phyloP scores from a whole-genome alignment of 108 stramenopile genomes.

The Aurantiochytrium sp. region DNA sequence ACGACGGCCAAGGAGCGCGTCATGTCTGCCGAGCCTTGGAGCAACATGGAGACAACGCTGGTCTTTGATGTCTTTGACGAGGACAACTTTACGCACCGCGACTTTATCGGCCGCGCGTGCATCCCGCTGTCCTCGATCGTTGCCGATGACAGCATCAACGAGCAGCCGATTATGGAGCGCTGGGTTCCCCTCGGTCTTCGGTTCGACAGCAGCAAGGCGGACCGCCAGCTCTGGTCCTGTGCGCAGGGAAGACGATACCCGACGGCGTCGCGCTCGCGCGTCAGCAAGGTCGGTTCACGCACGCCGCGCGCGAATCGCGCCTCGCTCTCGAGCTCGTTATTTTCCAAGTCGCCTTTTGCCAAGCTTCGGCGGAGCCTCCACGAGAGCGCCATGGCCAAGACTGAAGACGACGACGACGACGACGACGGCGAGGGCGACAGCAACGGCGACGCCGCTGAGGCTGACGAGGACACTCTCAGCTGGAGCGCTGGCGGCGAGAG shows the following conservation, averaged over 20 bases:
- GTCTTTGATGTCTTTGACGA: constrained; percentile 25
- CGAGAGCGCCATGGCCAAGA: neutral
- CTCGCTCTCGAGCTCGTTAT: neutral
- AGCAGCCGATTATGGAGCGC: neutral
- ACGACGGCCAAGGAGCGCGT: neutral
- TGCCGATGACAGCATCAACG: neutral
- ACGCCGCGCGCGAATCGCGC: neutral
- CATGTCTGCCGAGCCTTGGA: neutral
- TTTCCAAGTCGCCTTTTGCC: neutral
- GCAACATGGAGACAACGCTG: neutral
- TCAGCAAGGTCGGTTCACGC: neutral
- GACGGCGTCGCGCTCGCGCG: neutral
- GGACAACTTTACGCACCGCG: neutral
- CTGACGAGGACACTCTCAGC: no score
- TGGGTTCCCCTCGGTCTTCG: neutral
- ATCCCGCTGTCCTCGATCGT: neutral
- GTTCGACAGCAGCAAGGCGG: constrained; percentile 25
- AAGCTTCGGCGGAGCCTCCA: neutral
- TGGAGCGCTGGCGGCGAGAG: no score
- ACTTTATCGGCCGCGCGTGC: constrained; percentile 4
- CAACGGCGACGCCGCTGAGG: no score
- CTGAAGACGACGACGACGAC: neutral
- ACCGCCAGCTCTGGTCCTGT: neutral
- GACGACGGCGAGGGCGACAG: no score
- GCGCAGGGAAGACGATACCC: neutral